These are phyloP conservation scores for Dactylonectria estremocensis DNA, from an alignment of 2,329 filamentous ascomycete genomes.

Conservation along the genomic window DNA sequence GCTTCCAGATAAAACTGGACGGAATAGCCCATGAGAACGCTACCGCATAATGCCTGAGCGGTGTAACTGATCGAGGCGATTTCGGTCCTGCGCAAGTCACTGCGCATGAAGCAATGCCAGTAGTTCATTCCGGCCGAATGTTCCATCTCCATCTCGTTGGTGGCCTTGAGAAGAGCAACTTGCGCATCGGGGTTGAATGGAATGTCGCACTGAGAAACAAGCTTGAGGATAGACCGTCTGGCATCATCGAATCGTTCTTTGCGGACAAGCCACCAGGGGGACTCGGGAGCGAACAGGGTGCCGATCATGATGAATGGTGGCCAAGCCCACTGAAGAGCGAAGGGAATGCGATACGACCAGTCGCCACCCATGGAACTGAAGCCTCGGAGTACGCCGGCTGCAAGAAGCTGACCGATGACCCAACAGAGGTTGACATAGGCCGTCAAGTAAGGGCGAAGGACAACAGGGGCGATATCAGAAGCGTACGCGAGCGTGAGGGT, in stretches of 20 bases:
- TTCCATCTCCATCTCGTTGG: conserved; percentile 62
- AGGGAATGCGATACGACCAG: conserved; percentile 65
- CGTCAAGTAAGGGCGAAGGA: conserved; percentile 63
- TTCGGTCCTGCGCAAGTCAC: conserved; percentile 62
- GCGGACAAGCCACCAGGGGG: conserved; percentile 64
- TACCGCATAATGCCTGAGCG: conserved; percentile 57
- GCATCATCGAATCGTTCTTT: conserved; percentile 38
- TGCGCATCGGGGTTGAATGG: conserved; percentile 43
- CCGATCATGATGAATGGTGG: conserved; percentile 60
- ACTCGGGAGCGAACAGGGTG: conserved; percentile 63
- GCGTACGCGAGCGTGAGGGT: conserved; percentile 73
- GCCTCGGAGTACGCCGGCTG: conserved; percentile 60
- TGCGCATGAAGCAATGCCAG: conserved; percentile 63
- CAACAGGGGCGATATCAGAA: conserved; percentile 76
- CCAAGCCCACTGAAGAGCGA: conserved; percentile 65
- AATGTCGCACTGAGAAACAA: conserved; percentile 44
- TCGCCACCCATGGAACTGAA: conserved; percentile 56
- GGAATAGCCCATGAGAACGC: conserved; percentile 69
- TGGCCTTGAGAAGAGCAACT: conserved; percentile 47
- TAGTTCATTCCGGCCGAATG: conserved; percentile 60
- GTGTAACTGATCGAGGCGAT: conserved; percentile 62
- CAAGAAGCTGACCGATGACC: conserved; percentile 64
- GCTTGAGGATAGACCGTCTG: conserved; percentile 34
- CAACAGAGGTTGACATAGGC: conserved; percentile 66
- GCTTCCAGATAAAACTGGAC: conserved; percentile 65